Percentiles rank a stretch among this genome's conserved stretches.
Evolutionary conservation across 495 filamentous ascomycete genomes (phyloP).

Genomic region (Xylaria flabelliformis): DNA sequence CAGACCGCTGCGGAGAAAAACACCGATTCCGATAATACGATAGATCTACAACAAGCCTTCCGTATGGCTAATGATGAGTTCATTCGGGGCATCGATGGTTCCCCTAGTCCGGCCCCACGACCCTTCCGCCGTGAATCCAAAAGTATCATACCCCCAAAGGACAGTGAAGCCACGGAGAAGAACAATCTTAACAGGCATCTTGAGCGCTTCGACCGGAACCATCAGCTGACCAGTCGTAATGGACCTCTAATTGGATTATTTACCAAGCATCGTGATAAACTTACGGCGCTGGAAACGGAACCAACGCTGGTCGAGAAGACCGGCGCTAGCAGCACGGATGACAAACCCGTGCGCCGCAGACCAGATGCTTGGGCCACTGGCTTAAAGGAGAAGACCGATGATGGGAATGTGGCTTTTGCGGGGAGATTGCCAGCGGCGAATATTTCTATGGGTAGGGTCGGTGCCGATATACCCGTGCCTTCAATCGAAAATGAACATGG

Average conservation of each 20-base stretch:
- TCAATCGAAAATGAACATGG: constrained; percentile 54
- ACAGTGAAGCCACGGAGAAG: constrained; percentile 19
- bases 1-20: constrained; percentile 40
- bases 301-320: constrained; percentile 43
- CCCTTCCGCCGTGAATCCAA: constrained; percentile 41
- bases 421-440: constrained; percentile 6
- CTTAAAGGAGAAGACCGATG: constrained; percentile 12
- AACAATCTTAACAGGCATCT: constrained; percentile 35
- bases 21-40: constrained; percentile 30
- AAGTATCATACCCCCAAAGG: constrained; percentile 28
- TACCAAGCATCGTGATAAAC: constrained; percentile 38
- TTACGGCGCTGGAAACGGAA: constrained; percentile 44
- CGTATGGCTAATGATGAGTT: constrained; percentile 37
- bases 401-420: neutral
- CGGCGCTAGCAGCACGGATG: constrained; percentile 42
- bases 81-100: constrained; percentile 44
- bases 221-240: constrained; percentile 33
- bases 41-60: constrained; percentile 37
- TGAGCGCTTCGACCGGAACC: constrained; percentile 35
- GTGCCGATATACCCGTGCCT: constrained; percentile 49
- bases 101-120: constrained; percentile 57
- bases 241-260: constrained; percentile 37
- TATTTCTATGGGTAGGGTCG: constrained; percentile 1
- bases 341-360: constrained; percentile 25
- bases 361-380: constrained; percentile 25